Evolutionary conservation across 768 basidiomycete species (phyloP), one percentile per base, ranked within the genome.

Genomic region (Boletus barrowsii): DNA sequence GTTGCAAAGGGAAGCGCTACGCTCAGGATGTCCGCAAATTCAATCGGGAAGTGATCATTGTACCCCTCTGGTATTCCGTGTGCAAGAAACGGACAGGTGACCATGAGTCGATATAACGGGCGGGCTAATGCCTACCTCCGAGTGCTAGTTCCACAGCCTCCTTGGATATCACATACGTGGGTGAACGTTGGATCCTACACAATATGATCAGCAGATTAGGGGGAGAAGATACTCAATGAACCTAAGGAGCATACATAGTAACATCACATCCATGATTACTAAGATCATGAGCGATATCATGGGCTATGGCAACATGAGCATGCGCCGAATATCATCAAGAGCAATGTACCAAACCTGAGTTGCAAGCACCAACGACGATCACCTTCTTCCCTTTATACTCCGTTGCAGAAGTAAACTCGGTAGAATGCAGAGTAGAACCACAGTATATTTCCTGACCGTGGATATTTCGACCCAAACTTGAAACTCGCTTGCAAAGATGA

Each of bases 341-440:
- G 11, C 8, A 17, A 36, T 41, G 29, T 10, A 22, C 39, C 48
- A 24, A 48, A 80, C 80, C 81, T 39, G 85, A 85, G 43, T 79
- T 86, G 45, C 81, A 79, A 14, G 86, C 79, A 5, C 87, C 86
- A 9, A 89, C 72, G 8, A 88, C 75, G 5, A 87, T 74, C 4
- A 78, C 84, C 59, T 82, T 86, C 73, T 87, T 87, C 10, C 84
- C 83, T 11, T 60, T 53, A 60, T 79, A 77, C 8, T 77, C 79
- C 1, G 63, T 49, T 0, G 78, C 80, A 14, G 71, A 71, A 15
- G 70, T 78, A 63, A 80, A 80, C 22, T 74, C 57, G 3, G 73
- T 70, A 0, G 85, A 86, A 62, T 89, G 86, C 5, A 80, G 49
- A 8, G 81, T 58, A 18, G 72, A 59, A 10, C 86, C 84, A 57